phyloP scores from a whole-genome alignment of 129 eudicot genomes.

The Helianthus tuberosus region DNA sequence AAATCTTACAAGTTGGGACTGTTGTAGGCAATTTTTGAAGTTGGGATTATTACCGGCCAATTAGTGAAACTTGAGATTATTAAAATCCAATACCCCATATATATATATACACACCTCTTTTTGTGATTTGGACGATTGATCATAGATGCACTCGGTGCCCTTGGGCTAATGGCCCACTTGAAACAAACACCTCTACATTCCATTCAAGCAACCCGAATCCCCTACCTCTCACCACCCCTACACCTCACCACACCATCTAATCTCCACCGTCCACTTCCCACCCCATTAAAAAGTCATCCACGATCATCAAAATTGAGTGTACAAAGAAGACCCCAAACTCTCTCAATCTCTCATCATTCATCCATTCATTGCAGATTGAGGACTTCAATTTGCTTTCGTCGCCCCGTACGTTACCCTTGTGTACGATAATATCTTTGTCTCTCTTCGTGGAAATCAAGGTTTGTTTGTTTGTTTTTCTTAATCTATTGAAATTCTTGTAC shows the following conservation, averaged over 20 bases:
- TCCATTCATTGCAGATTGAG: slow-evolving; percentile 36
- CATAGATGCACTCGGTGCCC: background rate
- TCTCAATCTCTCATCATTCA: slow-evolving; percentile 22
- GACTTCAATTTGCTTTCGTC: slow-evolving; percentile 26
- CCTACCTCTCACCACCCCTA: slow-evolving; percentile 11
- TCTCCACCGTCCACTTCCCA: slow-evolving; percentile 23
- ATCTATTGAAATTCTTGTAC: slow-evolving; percentile 5
- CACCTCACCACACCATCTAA: background rate
- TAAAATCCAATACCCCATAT: no score
- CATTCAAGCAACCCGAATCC: slow-evolving; percentile 15
- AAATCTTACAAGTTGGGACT: no score
- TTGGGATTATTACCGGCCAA: no score
- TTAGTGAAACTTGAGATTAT: no score
- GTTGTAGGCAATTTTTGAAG: no score
- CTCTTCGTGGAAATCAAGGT: slow-evolving; percentile 31
- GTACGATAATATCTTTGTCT: slow-evolving; percentile 14
- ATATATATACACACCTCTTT: no score
- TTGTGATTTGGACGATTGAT: no score
- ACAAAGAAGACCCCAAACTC: slow-evolving; percentile 8
- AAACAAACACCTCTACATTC: background rate
- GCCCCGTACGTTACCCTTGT: slow-evolving; percentile 29
- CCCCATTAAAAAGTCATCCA: background rate
- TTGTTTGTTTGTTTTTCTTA: slow-evolving; percentile 15
- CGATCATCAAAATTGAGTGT: slow-evolving; percentile 12
- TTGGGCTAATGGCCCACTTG: slow-evolving; percentile 3